These are phyloP conservation scores for Cyclocybe aegerita DNA, from an alignment of 768 basidiomycete species.

Conservation along the genomic window DNA sequence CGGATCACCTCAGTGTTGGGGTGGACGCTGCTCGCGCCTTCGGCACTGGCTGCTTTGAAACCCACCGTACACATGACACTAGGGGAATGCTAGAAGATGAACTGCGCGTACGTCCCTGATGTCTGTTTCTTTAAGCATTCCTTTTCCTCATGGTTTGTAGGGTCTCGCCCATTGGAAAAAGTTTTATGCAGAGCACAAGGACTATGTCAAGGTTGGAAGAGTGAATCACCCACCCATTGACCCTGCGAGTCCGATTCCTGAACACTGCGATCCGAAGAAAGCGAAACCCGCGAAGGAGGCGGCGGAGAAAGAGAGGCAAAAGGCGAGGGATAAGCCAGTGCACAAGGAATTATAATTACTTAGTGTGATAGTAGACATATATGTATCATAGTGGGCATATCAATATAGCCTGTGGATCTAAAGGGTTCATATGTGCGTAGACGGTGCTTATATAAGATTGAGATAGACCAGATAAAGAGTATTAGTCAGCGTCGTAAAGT, in stretches of 20 bases:
- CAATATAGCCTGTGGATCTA: not conserved
- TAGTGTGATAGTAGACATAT: slow-evolving; percentile 11
- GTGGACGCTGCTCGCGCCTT: slow-evolving; percentile 90
- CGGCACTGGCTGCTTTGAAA: slow-evolving; percentile 90
- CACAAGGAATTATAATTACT: slow-evolving; percentile 11
- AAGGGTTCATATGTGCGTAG: not conserved
- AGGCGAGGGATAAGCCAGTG: slow-evolving; percentile 17
- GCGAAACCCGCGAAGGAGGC: slow-evolving; percentile 30
- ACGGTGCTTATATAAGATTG: not conserved
- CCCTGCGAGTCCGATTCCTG: slow-evolving; percentile 70
- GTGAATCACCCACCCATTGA: slow-evolving; percentile 79
- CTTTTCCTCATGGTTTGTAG: slow-evolving; percentile 34
- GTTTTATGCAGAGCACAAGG: slow-evolving; percentile 82
- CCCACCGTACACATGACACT: slow-evolving; percentile 88
- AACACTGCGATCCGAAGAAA: slow-evolving; percentile 71
- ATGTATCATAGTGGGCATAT: not conserved
- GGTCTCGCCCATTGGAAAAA: slow-evolving; percentile 85
- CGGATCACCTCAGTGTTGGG: slow-evolving; percentile 56
- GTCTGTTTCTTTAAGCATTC: not conserved
- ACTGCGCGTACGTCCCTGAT: slow-evolving; percentile 50
- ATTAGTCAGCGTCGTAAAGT: no score
- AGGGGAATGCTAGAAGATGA: slow-evolving; percentile 78
- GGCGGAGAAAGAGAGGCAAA: slow-evolving; percentile 15
- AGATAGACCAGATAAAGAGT: no score
- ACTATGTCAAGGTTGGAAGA: slow-evolving; percentile 75